Evolutionary conservation across 2,329 filamentous ascomycete species (phyloP), one percentile per base, ranked within the genome.

Genomic region (Hysterium pulicare): DNA sequence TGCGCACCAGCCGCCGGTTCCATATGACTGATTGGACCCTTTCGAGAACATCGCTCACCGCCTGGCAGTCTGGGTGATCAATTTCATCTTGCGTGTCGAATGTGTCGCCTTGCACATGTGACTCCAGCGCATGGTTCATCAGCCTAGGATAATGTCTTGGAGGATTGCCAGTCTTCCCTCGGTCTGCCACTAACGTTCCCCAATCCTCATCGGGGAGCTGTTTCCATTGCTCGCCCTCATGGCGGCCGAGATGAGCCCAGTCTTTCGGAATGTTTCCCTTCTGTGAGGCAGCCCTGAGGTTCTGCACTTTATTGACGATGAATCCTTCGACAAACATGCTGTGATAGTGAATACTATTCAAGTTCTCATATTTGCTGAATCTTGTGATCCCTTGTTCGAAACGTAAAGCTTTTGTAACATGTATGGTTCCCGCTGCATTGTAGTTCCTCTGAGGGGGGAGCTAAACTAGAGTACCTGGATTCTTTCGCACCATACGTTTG

Each of bases 241-340:
- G 40, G 6, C 21, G 30, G 5, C 17, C 50, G 20, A 44, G 8
- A 2, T 43, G 26, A 5, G 33, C 5, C 50, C 51, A 54, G 5
- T 39, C 33, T 10, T 5, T n/a, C 6, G 49, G 49, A 8, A 54
- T 54, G 10, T 38, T 31, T 3, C 51, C 51, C 3, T 11, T 15
- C 23, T 38, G 43, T 3, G 51, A 41, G 9, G 28, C 22, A 15
- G 41, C 26, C 5, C 30, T 23, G 4, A 49, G 34, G 20, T 47
- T 23, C 4, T 10, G 33, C 3, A 55, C 33, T 7, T 16, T 28
- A 19, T 59, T 57, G 2, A 68, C 38, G 0, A 48, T 20, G 41
- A 68, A 68, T 1, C 63, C 66, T 33, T 53, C 46, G 2, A 61
- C 49, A 31, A 54, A 62, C 11, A 69, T 46, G 38, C 61, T 66